Evolutionary conservation across 192 early-diverging fungal genomes (phyloP), one percentile per base, ranked within the genome.

Genomic region (Funneliformis geosporum): DNA sequence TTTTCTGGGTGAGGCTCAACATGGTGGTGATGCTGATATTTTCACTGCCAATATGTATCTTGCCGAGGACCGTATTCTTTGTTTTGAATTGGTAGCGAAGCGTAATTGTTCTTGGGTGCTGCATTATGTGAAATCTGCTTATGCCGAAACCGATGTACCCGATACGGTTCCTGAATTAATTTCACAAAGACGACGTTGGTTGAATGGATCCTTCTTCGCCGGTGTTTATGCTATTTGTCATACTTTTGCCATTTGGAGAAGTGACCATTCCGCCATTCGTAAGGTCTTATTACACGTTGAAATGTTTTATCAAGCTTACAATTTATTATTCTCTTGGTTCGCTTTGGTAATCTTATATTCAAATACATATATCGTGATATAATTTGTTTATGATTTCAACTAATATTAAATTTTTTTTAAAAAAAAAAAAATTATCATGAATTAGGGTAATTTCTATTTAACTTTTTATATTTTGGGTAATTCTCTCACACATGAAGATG

Each of bases 151-250:
- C 10, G 94, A 96, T 90, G 94, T 95, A 23, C 94, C 94, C 5
- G 84, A 89, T 60, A 79, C 84, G 5, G 86, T 94, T 28, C 90
- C 93, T 44, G 98, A 98, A 85, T 93, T 98, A 67, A 96, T 99
- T 70, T 96, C 95, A 43, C 98, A 99, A 88, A 91, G 97, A 79
- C 91, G 97, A 67, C 92, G 98, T 84, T 99, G 98, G 98, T 91
- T 95, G 75, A 96, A 96, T 86, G 97, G 97, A 59, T 95, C 94
- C 8, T 95, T 95, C 89, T 98, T 98, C 85, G 97, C 97, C 4
- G 90, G 91, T 42, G 89, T 98, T 67, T 95, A 97, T 86, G 94
- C 95, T 21, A 82, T 94, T 61, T 87, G 86, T 11, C 90, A 97
- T 84, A 95, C 89, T 86, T 88, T 86, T 82, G 87, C 89, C 74